Base-by-base conservation (phyloP, 768 basidiomycete genomes). In the Russula virescens region DNA sequence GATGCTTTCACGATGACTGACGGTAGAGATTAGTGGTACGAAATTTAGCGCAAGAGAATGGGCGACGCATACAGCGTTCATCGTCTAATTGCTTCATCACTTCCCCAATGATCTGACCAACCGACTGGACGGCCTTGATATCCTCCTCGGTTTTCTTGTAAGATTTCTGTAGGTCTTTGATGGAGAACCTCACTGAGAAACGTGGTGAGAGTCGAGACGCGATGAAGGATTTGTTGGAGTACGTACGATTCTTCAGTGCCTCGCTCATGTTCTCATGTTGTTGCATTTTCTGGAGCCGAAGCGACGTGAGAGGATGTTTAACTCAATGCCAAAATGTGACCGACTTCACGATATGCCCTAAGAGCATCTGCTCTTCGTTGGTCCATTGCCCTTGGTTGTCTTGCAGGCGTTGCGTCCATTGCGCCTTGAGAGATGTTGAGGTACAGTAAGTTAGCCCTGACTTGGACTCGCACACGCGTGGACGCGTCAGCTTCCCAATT, bases 31-130 rank as follows among this genome's bases (percentile, higher is more conserved):
- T n/a, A 64, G 63, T 38, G 59, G 25, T 2, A 54, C 43, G 21
- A 21, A n/a, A 34, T 1, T 11, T 9, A 5, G 28, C 18, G 49
- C 19, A 31, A 61, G 55, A 19, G 28, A 14, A 21, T 31, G 48
- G 38, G 38, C 21, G 46, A 46, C 2, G 80, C 91, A 70, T 71
- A 96, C 96, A 98, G 75, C 97, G 82, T 75, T 98, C 96, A 65
- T 97, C 94, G 70, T 98, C 97, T 11, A 99, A 78, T 73, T 99
- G 95, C 75, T 98, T 98, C 86, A 98, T 88, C 60, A 99, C 93
- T 77, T 99, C 97, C 65, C 94, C 97, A 59, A 99, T 96, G 67
- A 99, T 98, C 77, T 99, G 97, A 34, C 97, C 97, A 16, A 98
- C 97, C 9, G 92, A 95, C 73, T 99, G 97, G 18, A 99, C 88